Percentiles rank a stretch among this genome's conserved stretches.
Conservation (phyloP, 306 rosid species). For the Pterocarpus santalinus region DNA sequence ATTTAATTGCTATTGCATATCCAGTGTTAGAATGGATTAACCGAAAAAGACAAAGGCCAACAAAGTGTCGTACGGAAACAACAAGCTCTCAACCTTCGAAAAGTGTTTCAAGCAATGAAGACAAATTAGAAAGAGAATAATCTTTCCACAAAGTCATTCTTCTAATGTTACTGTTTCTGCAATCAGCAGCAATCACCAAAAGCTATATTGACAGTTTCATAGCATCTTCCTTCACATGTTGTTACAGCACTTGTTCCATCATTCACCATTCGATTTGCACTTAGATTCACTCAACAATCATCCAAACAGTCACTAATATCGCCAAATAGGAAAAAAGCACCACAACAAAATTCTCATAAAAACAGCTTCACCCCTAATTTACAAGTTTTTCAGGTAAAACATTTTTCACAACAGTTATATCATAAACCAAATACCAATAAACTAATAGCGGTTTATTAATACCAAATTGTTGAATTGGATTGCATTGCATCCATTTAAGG, state of each 20-base stretch:
- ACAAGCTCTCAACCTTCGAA: neutral
- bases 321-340: neutral
- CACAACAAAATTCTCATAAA: neutral
- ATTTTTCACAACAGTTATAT: neutral
- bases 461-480: neutral
- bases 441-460: too few species aligned
- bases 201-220: neutral
- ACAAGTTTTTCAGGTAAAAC: neutral
- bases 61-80: too few species aligned
- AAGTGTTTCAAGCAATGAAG: neutral
- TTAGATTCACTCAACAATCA: conserved; percentile 24
- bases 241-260: neutral
- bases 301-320: neutral
- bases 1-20: neutral
- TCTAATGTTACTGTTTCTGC: neutral
- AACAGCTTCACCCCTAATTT: neutral
- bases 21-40: too few species aligned
- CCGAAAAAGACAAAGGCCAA: too few species aligned
- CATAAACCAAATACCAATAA: neutral
- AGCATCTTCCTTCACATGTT: neutral
- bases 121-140: conserved; percentile 12
- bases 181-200: conserved; percentile 11
- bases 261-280: neutral
- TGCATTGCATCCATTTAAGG: neutral
- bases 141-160: conserved; percentile 14